Percentiles rank a stretch among this genome's conserved stretches.
Conservation (phyloP, 768 basidiomycete genomes). For the Tylopilus rubrobrunneus region DNA sequence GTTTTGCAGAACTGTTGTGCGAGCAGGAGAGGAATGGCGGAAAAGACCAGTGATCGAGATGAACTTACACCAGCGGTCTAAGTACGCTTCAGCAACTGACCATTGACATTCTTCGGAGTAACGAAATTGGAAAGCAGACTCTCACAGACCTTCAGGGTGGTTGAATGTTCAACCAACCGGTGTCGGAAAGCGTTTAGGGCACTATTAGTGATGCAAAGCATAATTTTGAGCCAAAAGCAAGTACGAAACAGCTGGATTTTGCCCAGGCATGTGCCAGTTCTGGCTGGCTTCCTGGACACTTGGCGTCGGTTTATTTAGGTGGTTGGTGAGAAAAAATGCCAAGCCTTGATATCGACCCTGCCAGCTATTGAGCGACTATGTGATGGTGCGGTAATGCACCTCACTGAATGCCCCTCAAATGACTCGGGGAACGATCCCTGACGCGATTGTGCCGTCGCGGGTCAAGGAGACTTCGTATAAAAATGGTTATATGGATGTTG, state of each 20-base stretch:
- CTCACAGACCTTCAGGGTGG: slow-evolving; percentile 7
- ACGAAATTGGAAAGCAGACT: slow-evolving; percentile 2
- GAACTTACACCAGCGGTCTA: neutral
- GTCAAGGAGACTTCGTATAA: neutral
- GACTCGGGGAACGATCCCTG: neutral
- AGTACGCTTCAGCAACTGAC: neutral
- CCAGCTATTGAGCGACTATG: neutral
- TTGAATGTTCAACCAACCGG: neutral
- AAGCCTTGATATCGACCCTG: neutral
- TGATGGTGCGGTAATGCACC: neutral
- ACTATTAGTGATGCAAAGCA: neutral
- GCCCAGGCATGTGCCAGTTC: too few species aligned
- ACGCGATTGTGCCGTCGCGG: neutral
- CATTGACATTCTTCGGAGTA: neutral
- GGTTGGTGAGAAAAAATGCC: neutral
- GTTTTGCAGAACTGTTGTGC: neutral
- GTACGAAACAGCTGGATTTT: neutral
- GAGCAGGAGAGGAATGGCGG: neutral
- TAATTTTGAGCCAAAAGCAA: neutral
- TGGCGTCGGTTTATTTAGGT: neutral
- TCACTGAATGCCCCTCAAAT: neutral
- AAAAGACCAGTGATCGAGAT: neutral
- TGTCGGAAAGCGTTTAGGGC: neutral
- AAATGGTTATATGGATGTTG: neutral
- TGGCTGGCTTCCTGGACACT: too few species aligned